Evolutionary conservation across 305 asterid species (phyloP).

Genomic region (Coffea humblotiana): DNA sequence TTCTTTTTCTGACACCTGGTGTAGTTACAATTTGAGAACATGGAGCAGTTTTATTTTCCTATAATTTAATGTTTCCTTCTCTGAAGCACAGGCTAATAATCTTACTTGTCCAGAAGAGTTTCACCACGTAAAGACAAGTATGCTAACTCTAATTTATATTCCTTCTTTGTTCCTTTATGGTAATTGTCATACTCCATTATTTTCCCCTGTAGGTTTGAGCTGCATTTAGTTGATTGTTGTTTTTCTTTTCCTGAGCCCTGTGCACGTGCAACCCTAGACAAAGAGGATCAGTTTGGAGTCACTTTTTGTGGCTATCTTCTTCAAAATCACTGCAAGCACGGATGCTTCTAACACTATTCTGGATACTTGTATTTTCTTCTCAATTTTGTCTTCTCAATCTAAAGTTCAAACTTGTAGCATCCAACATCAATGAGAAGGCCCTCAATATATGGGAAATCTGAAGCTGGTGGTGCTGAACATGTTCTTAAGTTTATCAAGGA

Average conservation of each 20-base stretch:
- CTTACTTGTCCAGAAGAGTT: not conserved
- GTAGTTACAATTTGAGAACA: not conserved
- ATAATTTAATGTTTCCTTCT: too few relatives aligned
- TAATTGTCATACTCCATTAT: not conserved
- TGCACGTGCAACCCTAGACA: not conserved
- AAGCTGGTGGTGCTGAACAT: not conserved
- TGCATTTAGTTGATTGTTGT: not conserved
- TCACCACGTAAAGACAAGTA: not conserved
- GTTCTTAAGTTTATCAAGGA: not conserved
- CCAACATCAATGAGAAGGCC: not conserved
- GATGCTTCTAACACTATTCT: not conserved
- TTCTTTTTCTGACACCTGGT: not conserved
- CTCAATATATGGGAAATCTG: not conserved
- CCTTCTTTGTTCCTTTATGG: not conserved
- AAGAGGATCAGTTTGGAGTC: not conserved
- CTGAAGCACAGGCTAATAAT: not conserved
- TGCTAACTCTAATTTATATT: not conserved
- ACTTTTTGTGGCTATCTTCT: not conserved
- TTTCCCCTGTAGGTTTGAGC: not conserved
- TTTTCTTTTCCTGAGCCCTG: not conserved
- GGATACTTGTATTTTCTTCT: not conserved
- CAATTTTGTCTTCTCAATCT: not conserved
- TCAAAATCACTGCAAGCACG: not conserved
- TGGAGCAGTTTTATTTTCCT: not conserved
- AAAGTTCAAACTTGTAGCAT: not conserved